Percentiles rank a stretch among this genome's conserved stretches.
phyloP scores from a whole-genome alignment of 2,329 filamentous ascomycete species.

The Achaetomium macrosporum region DNA sequence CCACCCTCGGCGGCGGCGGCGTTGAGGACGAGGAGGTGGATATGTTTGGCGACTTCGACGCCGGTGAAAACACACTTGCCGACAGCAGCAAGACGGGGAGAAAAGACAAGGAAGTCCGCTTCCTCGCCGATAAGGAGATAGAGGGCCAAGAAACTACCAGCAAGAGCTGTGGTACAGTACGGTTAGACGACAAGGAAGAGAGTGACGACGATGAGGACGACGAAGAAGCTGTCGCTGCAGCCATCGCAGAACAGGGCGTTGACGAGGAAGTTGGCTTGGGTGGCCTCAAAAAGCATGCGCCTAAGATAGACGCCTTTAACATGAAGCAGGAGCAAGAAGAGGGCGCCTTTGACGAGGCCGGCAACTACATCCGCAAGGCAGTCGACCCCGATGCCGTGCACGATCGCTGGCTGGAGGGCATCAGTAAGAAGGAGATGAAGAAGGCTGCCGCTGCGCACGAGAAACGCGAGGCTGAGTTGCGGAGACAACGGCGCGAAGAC shows the following conservation, averaged over 20 bases:
- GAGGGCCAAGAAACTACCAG: conserved; percentile 72
- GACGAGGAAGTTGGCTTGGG: conserved; percentile 89
- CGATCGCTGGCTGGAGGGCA: conserved; percentile 85
- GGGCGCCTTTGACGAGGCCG: conserved; percentile 81
- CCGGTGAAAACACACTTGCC: conserved; percentile 40
- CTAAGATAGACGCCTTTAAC: conserved; percentile 94
- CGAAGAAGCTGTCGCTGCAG: conserved; percentile 67
- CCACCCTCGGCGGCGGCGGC: conserved; percentile 32
- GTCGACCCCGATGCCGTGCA: conserved; percentile 83
- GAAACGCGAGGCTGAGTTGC: conserved; percentile 71
- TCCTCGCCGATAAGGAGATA: conserved; percentile 58
- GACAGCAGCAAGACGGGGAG: conserved; percentile 38
- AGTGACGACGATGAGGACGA: conserved; percentile 48
- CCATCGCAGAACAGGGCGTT: conserved; percentile 66
- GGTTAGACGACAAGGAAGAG: conserved; percentile 48
- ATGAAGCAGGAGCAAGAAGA: conserved; percentile 87
- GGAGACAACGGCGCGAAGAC: conserved; percentile 64
- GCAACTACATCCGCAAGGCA: conserved; percentile 88
- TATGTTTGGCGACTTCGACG: conserved; percentile 73
- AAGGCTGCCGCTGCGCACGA: conserved; percentile 82
- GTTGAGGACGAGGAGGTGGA: conserved; percentile 65
- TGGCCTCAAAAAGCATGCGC: conserved; percentile 85
- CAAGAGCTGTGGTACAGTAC: conserved; percentile 67
- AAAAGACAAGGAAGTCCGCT: conserved; percentile 57
- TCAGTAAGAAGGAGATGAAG: conserved; percentile 91